These are phyloP conservation scores for Achaetomiella virescens DNA, from an alignment of 495 filamentous ascomycete genomes.

Conservation along the genomic window DNA sequence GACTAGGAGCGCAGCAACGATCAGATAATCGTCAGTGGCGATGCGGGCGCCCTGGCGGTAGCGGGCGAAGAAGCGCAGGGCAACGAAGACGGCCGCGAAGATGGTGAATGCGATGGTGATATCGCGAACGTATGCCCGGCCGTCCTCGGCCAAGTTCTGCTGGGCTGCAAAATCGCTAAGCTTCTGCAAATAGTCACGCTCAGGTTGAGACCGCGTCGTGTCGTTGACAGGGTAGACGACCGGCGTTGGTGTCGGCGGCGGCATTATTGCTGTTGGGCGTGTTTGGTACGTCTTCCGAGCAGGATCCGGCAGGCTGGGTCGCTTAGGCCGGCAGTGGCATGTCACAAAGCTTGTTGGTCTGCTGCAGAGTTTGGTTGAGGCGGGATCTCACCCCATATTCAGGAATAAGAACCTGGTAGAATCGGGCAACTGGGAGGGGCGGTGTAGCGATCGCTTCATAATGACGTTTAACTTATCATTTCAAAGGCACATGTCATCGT, in stretches of 20 bases:
- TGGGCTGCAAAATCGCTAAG: neutral
- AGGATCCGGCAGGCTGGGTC: neutral
- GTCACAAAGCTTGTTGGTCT: too few relatives aligned
- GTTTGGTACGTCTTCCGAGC: too few relatives aligned
- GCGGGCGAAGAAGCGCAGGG: neutral
- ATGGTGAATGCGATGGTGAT: slow-evolving; percentile 1
- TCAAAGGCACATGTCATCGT: too few relatives aligned
- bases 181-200: neutral
- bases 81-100: slow-evolving; percentile 6
- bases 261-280: neutral
- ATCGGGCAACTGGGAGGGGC: too few relatives aligned
- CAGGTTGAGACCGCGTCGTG: neutral
- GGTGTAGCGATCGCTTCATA: too few relatives aligned
- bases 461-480: too few relatives aligned
- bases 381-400: too few relatives aligned
- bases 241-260: neutral
- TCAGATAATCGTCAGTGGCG: slow-evolving; percentile 2
- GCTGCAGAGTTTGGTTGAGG: too few relatives aligned
- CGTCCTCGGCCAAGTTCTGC: slow-evolving; percentile 1
- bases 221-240: slow-evolving; percentile 7
- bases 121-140: neutral
- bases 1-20: neutral
- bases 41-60: slow-evolving; percentile 2
- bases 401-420: too few relatives aligned
- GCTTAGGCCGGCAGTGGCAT: neutral